Percentiles rank a stretch among this genome's conserved stretches.
Conservation (phyloP, 1,284 basidiomycete species). For the Puccinia triticina region DNA sequence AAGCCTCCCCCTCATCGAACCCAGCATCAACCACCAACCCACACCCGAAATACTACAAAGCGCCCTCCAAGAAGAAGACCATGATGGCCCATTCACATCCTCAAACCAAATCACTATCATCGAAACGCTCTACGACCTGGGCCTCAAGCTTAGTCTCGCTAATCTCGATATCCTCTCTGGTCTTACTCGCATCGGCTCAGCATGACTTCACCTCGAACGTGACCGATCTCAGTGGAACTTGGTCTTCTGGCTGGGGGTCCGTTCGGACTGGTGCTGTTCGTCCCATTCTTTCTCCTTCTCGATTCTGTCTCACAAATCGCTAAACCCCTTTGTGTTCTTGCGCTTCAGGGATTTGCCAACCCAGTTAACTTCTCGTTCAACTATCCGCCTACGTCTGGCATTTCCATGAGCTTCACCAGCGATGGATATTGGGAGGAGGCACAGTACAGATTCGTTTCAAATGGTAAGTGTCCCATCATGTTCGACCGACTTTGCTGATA, state of each 20-base stretch:
- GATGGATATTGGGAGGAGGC: conserved; percentile 60
- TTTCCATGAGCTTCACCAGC: conserved; percentile 59
- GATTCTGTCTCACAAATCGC: neutral
- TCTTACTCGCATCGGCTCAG: conserved; percentile 33
- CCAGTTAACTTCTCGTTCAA: conserved; percentile 58
- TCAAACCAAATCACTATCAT: neutral
- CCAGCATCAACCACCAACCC: neutral
- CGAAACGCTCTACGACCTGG: neutral
- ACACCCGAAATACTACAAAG: neutral
- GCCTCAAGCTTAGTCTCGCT: neutral
- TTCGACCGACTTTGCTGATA: neutral
- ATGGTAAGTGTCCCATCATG: conserved; percentile 56
- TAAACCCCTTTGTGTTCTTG: neutral
- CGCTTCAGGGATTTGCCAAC: conserved; percentile 57
- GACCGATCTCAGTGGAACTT: conserved; percentile 55
- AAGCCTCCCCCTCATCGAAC: neutral
- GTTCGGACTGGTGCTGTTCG: conserved; percentile 57
- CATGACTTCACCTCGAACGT: conserved; percentile 49
- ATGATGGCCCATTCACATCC: neutral
- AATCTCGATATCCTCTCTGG: neutral
- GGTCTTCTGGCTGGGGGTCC: conserved; percentile 57
- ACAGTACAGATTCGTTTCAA: conserved; percentile 56
- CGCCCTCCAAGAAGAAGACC: neutral
- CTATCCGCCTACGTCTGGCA: conserved; percentile 56
- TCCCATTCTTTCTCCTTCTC: neutral